Percentiles rank a stretch among this genome's conserved stretches.
Evolutionary conservation across 169 alveolate species (phyloP).

Genomic region (Cryptosporidium sp.): DNA sequence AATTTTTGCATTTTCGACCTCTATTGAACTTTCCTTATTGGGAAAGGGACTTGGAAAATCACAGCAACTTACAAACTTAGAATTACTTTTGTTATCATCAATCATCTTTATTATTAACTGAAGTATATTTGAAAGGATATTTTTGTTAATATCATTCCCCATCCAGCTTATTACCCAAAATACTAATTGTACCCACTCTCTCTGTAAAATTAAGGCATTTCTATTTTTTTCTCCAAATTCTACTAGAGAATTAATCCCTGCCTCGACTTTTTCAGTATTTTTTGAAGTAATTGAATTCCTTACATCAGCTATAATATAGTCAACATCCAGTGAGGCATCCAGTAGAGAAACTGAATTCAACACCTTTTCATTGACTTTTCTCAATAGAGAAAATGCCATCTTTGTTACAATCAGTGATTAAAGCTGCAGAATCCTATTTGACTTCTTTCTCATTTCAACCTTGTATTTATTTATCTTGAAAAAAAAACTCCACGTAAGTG

Average conservation of each 20-base stretch:
- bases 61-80: slow-evolving; percentile 18
- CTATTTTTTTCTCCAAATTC: slow-evolving; percentile 55
- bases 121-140: slow-evolving; percentile 23
- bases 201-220: slow-evolving; percentile 51
- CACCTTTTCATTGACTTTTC: slow-evolving; percentile 68
- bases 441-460: slow-evolving; percentile 2
- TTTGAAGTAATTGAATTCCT: slow-evolving; percentile 23
- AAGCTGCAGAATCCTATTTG: not conserved
- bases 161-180: slow-evolving; percentile 47
- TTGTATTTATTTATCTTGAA: not conserved
- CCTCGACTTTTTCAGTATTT: slow-evolving; percentile 17
- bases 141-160: slow-evolving; percentile 21
- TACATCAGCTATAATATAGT: slow-evolving; percentile 42
- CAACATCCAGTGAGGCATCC: slow-evolving; percentile 71
- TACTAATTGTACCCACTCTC: slow-evolving; percentile 58
- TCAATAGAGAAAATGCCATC: slow-evolving; percentile 71
- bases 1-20: slow-evolving; percentile 4
- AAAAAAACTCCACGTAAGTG: not conserved
- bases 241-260: slow-evolving; percentile 28
- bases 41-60: not conserved
- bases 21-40: not conserved
- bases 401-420: not conserved
- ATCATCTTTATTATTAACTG: slow-evolving; percentile 54
- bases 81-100: not conserved
- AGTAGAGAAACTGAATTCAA: slow-evolving; percentile 54